Evolutionary conservation across 2,329 filamentous ascomycete genomes (phyloP), one percentile per base, ranked within the genome.

Genomic region (Chrysoporthe deuterocubensis): DNA sequence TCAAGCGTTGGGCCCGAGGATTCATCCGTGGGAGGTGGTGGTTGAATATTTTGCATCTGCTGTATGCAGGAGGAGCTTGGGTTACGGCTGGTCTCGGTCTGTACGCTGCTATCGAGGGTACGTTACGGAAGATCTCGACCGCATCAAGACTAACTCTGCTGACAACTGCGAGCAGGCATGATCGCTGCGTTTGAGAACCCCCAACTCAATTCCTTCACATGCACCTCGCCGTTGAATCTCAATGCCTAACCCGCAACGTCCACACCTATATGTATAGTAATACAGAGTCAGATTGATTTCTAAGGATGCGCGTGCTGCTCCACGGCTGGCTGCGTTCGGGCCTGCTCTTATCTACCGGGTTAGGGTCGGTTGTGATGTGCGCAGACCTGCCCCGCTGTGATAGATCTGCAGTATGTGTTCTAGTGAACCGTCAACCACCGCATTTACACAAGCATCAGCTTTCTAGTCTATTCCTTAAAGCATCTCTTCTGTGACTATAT

Each of bases 151-250:
- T 5, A 37, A 50, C 1, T n/a, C 11, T 13, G 21, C 62, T 64
- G 21, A 64, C 61, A 4, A 2, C 1, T 11, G 16, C n/a, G 40
- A 40, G 37, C 43, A 66, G 64, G 64, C 18, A 63, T 67, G 65
- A 67, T 67, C 13, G 54, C 43, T 3, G 65, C 60, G 44, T 67
- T 67, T 54, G 44, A 63, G 26, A 60, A 63, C 16, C 65, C 65
- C 18, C 65, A 67, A 18, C 37, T 67, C 7, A 67, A 67, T 34
- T 63, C 65, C 8, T 67, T 67, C 37, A 63, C 60, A 5, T 67
- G 65, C 60, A 52, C 48, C 37, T 67, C 65, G 14, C 65, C 65
- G 7, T 58, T 67, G 60, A 66, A 66, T 50, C 50, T 66, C 3
- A 57, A 62, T 48, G 64, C 26, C 21, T 66, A 44, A 43, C 5